These are phyloP conservation scores for Pythium sp. DNA, from an alignment of 352 stramenopile species.

Conservation along the genomic window DNA sequence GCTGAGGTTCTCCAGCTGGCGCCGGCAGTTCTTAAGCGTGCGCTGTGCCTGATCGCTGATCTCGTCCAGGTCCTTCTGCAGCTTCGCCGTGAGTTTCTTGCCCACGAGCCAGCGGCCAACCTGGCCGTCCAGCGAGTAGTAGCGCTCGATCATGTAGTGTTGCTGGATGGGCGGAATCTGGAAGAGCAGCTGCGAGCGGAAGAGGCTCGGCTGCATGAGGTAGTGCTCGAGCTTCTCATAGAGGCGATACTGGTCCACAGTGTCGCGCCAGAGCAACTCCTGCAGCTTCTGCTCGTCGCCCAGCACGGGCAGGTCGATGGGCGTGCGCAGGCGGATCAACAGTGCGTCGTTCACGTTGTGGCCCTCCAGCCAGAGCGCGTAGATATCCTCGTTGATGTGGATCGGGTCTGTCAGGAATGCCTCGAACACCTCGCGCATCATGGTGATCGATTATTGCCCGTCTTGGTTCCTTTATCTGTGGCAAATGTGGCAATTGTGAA, in stretches of 20 bases:
- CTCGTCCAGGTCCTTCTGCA: constrained; percentile 86
- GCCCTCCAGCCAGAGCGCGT: constrained; percentile 74
- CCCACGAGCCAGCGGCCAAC: constrained; percentile 75
- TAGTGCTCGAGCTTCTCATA: constrained; percentile 86
- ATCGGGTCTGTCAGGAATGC: constrained; percentile 81
- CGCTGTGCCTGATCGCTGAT: constrained; percentile 64
- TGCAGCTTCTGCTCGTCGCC: constrained; percentile 52
- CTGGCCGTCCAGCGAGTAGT: constrained; percentile 71
- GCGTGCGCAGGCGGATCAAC: constrained; percentile 42
- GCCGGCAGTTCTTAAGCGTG: constrained; percentile 72
- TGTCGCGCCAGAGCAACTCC: constrained; percentile 76
- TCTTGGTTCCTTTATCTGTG: neutral
- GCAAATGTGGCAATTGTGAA: neutral
- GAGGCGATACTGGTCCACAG: constrained; percentile 80
- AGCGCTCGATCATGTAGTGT: constrained; percentile 79
- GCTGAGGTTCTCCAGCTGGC: constrained; percentile 77
- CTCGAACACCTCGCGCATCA: constrained; percentile 81
- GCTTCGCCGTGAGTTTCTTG: constrained; percentile 76
- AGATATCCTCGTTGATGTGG: constrained; percentile 75
- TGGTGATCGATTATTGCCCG: neutral
- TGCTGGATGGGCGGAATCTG: constrained; percentile 77
- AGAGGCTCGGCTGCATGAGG: constrained; percentile 72
- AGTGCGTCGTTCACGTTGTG: constrained; percentile 62
- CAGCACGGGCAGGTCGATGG: constrained; percentile 45
- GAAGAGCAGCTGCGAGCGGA: constrained; percentile 77